These are phyloP conservation scores for Casuarina equisetifolia DNA, from an alignment of 306 rosid genomes.

Conservation along the genomic window DNA sequence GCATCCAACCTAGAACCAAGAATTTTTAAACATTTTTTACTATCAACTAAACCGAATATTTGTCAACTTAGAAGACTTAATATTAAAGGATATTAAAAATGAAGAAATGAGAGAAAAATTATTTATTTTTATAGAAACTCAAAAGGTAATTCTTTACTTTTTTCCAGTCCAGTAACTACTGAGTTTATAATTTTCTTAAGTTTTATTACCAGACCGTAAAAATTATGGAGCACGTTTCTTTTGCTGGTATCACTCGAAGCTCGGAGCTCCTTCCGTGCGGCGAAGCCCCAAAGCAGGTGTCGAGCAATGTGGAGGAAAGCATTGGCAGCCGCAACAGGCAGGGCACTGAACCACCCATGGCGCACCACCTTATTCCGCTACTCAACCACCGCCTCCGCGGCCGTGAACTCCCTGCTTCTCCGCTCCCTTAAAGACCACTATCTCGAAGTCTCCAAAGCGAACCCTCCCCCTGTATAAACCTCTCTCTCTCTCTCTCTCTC, in stretches of 20 bases:
- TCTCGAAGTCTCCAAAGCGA: conserved; percentile 73
- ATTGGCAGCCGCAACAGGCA: conserved; percentile 27
- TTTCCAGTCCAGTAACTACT: too few species aligned
- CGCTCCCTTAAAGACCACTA: conserved; percentile 94
- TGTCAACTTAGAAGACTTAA: too few species aligned
- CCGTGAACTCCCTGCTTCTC: conserved; percentile 71
- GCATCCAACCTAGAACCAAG: too few species aligned
- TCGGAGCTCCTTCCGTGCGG: neutral
- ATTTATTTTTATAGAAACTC: too few species aligned
- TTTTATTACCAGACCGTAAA: too few species aligned
- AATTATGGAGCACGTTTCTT: too few species aligned
- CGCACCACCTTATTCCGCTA: conserved; percentile 24
- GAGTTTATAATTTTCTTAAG: too few species aligned
- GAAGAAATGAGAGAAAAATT: too few species aligned
- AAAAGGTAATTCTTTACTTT: too few species aligned
- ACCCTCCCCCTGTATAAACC: conserved; percentile 69
- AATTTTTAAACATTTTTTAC: too few species aligned
- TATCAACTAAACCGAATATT: too few species aligned
- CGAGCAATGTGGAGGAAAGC: conserved; percentile 62
- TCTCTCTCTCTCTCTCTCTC: conserved; percentile 9
- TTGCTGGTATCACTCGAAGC: neutral
- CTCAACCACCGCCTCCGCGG: conserved; percentile 50
- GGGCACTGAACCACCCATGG: conserved; percentile 38
- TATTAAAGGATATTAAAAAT: too few species aligned
- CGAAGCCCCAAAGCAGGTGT: neutral